phyloP scores from a whole-genome alignment of 768 basidiomycete species.

The Vishniacozyma victoriae region DNA sequence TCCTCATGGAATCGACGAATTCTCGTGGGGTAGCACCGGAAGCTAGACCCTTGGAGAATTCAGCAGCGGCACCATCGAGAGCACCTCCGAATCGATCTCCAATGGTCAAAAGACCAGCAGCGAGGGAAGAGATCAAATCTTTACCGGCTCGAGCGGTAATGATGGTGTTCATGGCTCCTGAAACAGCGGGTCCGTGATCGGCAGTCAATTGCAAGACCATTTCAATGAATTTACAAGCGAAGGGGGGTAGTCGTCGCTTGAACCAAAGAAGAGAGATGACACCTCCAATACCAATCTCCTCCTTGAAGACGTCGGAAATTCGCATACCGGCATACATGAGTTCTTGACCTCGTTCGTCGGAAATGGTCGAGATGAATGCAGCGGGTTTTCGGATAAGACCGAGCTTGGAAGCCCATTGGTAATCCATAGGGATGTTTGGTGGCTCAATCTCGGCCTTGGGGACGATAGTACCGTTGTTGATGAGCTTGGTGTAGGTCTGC shows the following conservation, averaged over 20 bases:
- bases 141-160: constrained; percentile 99
- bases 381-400: constrained; percentile 98
- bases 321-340: constrained; percentile 97
- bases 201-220: constrained; percentile 99
- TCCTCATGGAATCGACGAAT: constrained; percentile 89
- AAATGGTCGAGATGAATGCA: constrained; percentile 95
- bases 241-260: constrained; percentile 84
- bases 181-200: constrained; percentile 97
- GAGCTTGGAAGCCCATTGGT: constrained; percentile 99
- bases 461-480: constrained; percentile 61
- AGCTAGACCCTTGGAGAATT: constrained; percentile 89
- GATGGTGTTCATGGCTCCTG: constrained; percentile 99
- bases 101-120: constrained; percentile 93
- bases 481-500: constrained; percentile 77
- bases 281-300: constrained; percentile 90
- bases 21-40: constrained; percentile 93
- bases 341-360: constrained; percentile 98
- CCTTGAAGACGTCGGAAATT: constrained; percentile 97
- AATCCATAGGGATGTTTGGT: constrained; percentile 99
- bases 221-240: constrained; percentile 98
- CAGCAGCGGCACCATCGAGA: constrained; percentile 89
- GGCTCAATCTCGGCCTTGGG: constrained; percentile 76
- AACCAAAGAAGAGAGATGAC: constrained; percentile 96
- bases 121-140: constrained; percentile 92
- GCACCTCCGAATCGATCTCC: constrained; percentile 98